Percentiles rank a stretch among this genome's conserved stretches.
Conservation (phyloP, 1,139 yeast species). For the Suhomyces panamericanus region DNA sequence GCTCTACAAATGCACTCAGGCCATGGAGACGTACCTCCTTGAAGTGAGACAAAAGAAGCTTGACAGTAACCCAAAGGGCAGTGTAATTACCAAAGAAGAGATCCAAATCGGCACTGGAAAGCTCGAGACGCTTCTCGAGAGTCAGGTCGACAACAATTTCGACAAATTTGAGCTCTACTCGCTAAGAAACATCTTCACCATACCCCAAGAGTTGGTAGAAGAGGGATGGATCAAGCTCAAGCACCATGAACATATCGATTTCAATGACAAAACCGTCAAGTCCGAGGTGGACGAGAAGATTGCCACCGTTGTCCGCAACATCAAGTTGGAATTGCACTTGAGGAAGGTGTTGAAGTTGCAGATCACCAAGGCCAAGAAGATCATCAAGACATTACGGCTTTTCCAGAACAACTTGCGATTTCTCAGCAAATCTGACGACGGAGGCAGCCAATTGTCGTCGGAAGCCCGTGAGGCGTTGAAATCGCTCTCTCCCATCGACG, state of each 20-base stretch:
- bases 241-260: conserved; percentile 63
- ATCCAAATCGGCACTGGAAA: conserved; percentile 77
- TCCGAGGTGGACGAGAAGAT: conserved; percentile 39
- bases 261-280: conserved; percentile 20
- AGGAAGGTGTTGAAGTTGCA: conserved; percentile 46
- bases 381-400: conserved; percentile 32
- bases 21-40: conserved; percentile 66
- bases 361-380: conserved; percentile 36
- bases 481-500: conserved; percentile 53
- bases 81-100: conserved; percentile 37
- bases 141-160: conserved; percentile 78
- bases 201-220: conserved; percentile 68
- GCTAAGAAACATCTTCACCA: conserved; percentile 68
- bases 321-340: conserved; percentile 47
- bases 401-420: conserved; percentile 35
- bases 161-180: conserved; percentile 86
- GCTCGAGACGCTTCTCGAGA: conserved; percentile 74
- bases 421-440: conserved; percentile 18
- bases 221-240: conserved; percentile 66
- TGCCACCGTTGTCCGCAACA: conserved; percentile 36
- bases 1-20: conserved; percentile 79
- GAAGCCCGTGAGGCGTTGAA: conserved; percentile 34
- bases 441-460: conserved; percentile 16
- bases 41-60: conserved; percentile 27
- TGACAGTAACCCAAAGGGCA: conserved; percentile 13